These are phyloP conservation scores for Tulasnella sp. DNA, from an alignment of 768 basidiomycete genomes.

Conservation along the genomic window DNA sequence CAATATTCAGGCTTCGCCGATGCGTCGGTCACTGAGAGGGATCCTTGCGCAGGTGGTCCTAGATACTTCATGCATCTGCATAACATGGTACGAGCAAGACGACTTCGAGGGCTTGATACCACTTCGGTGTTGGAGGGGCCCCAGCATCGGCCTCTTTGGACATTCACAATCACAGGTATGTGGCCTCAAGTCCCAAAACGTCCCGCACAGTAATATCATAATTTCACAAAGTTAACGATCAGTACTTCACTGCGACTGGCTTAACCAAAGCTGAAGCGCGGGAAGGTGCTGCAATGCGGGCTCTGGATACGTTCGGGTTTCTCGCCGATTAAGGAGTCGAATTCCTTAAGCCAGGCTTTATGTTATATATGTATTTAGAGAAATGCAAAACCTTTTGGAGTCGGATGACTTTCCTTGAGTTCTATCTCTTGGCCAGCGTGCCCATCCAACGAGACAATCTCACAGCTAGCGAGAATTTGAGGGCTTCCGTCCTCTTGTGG, in stretches of 20 bases:
- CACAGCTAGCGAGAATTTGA: too few species aligned
- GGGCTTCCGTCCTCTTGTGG: too few species aligned
- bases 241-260: not conserved
- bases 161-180: not conserved
- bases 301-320: not conserved
- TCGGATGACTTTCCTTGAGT: too few species aligned
- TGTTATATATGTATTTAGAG: too few species aligned
- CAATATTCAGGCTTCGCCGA: not conserved
- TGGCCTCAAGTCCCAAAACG: not conserved
- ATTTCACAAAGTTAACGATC: not conserved
- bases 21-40: not conserved
- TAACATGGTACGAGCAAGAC: not conserved
- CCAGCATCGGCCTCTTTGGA: not conserved
- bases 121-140: not conserved
- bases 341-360: too few species aligned
- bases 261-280: not conserved
- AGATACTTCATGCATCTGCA: not conserved
- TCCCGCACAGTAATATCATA: not conserved
- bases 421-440: too few species aligned
- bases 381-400: too few species aligned
- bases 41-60: not conserved
- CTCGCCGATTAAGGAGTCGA: not conserved
- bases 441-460: too few species aligned
- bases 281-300: not conserved
- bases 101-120: not conserved